Percentiles rank a stretch among this genome's conserved stretches.
Evolutionary conservation across 345 rosid species (phyloP).

Genomic region (Gossypium bickii): DNA sequence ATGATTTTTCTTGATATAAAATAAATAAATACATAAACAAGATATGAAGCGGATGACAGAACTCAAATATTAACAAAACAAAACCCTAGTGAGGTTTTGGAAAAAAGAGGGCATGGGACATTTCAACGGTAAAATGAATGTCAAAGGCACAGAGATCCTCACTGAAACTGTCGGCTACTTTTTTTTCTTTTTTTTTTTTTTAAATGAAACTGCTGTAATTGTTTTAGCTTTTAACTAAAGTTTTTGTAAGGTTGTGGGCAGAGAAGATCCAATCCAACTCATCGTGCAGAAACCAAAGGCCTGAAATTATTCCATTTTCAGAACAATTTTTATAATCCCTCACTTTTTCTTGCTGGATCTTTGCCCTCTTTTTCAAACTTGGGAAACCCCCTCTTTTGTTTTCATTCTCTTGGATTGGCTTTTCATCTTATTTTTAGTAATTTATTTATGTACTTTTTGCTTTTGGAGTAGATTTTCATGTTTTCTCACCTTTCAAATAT

Average conservation of each 20-base stretch:
- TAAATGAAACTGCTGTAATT: background rate
- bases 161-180: conserved; percentile 9
- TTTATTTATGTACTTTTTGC: no score
- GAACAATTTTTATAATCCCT: background rate
- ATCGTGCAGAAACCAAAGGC: conserved; percentile 2
- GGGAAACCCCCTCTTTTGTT: background rate
- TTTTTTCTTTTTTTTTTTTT: background rate
- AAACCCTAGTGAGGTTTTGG: background rate
- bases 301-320: conserved; percentile 3
- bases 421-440: no score
- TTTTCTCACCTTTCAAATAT: no score
- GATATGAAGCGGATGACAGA: no score
- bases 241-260: conserved; percentile 20
- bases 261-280: conserved; percentile 10
- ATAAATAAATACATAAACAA: no score
- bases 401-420: background rate
- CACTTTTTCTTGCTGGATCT: background rate
- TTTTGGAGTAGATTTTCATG: no score
- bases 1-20: no score
- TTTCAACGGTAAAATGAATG: background rate
- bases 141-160: background rate
- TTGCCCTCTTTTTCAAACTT: background rate
- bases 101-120: background rate
- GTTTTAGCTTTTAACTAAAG: conserved; percentile 8
- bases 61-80: no score